Conservation (phyloP, 2,329 filamentous ascomycete genomes). For the Exophiala dermatitidis region DNA sequence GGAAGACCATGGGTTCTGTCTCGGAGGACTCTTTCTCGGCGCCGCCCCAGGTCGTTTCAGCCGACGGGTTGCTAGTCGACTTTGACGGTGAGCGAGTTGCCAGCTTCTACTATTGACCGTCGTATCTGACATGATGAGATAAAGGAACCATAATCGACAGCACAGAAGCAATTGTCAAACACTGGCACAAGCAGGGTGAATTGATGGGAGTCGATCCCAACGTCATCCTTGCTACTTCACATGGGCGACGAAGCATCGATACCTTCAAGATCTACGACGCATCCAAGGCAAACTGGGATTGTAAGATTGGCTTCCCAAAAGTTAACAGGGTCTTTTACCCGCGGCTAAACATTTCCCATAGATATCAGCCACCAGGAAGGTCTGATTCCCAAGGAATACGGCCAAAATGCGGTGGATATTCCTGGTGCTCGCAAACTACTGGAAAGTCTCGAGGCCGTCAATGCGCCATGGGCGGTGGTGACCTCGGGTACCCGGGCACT, state of each 20-base stretch:
- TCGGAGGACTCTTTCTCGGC: constrained; percentile 36
- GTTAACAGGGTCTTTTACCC: not conserved
- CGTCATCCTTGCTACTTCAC: constrained; percentile 80
- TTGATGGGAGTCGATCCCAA: constrained; percentile 80
- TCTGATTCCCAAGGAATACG: constrained; percentile 67
- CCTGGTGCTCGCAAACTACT: constrained; percentile 71
- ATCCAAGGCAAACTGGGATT: constrained; percentile 86
- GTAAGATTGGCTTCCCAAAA: constrained; percentile 45
- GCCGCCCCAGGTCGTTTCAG: constrained; percentile 34
- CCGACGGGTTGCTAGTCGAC: constrained; percentile 42
- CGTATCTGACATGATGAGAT: not conserved
- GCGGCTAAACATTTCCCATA: constrained; percentile 34
- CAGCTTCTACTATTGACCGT: not conserved
- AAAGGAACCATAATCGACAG: constrained; percentile 41
- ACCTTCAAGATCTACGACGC: constrained; percentile 70
- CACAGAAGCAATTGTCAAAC: constrained; percentile 53
- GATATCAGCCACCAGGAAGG: constrained; percentile 75
- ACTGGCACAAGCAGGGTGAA: constrained; percentile 57
- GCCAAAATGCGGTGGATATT: constrained; percentile 73
- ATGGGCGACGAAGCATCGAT: constrained; percentile 85
- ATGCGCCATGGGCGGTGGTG: constrained; percentile 78
- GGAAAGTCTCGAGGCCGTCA: constrained; percentile 53
- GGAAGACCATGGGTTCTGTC: constrained; percentile 28
- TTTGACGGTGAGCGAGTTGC: constrained; percentile 34
- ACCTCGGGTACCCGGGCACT: constrained; percentile 60